These are phyloP conservation scores for Lineolata rhizophorae DNA, from an alignment of 495 filamentous ascomycete genomes.

Conservation along the genomic window DNA sequence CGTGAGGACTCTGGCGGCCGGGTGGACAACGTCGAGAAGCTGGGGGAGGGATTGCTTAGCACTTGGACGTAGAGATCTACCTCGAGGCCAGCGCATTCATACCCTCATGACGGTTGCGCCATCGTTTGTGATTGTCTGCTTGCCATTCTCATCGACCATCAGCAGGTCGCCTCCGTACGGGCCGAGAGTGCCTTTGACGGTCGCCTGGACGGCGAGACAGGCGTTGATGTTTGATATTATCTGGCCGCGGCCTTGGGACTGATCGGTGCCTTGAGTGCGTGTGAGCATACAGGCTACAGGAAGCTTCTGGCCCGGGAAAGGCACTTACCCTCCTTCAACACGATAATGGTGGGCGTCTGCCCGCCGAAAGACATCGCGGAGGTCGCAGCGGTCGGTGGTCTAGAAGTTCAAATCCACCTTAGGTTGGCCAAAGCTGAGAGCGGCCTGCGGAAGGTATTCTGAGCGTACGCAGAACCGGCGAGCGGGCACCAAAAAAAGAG, in stretches of 20 bases:
- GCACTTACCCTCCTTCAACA: constrained; percentile 81
- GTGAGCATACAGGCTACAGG: constrained; percentile 4
- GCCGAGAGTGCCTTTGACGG: constrained; percentile 86
- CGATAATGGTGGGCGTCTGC: constrained; percentile 95
- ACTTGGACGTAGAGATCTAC: constrained; percentile 6
- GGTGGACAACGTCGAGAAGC: constrained; percentile 96
- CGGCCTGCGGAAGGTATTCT: constrained; percentile 1
- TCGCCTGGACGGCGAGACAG: constrained; percentile 89
- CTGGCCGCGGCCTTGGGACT: constrained; percentile 91
- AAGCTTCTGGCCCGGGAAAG: neutral
- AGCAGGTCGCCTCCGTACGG: constrained; percentile 94
- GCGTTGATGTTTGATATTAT: constrained; percentile 98
- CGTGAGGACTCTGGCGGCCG: constrained; percentile 89
- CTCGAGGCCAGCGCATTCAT: constrained; percentile 8
- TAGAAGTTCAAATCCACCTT: neutral
- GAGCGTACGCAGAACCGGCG: constrained; percentile 1
- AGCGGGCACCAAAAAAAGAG: too few relatives aligned
- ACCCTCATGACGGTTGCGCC: constrained; percentile 99
- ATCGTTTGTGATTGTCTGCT: constrained; percentile 95
- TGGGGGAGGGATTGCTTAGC: too few relatives aligned
- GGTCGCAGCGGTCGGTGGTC: too few relatives aligned
- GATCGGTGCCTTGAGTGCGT: constrained; percentile 56
- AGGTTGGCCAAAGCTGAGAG: neutral
- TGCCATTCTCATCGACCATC: constrained; percentile 86
- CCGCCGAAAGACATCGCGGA: constrained; percentile 78